Evolutionary conservation across 805 yeast species (phyloP).

Genomic region (Zygosaccharomyces siamensis): DNA sequence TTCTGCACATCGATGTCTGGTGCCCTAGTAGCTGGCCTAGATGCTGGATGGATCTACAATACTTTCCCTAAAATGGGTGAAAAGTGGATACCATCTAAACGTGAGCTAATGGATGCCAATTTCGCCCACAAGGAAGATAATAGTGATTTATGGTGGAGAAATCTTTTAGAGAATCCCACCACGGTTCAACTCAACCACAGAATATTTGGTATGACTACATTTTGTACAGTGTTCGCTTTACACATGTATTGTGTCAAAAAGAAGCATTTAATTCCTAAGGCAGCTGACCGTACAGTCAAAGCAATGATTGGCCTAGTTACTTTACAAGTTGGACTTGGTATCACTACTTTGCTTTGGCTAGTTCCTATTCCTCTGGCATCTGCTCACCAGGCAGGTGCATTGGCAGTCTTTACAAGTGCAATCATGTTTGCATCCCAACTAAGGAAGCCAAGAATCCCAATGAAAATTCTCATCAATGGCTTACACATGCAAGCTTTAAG

Average conservation of each 20-base stretch:
- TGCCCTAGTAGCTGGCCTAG: slow-evolving; percentile 96
- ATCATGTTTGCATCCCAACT: slow-evolving; percentile 56
- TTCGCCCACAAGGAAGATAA: slow-evolving; percentile 63
- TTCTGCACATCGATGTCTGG: slow-evolving; percentile 95
- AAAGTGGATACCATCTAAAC: slow-evolving; percentile 62
- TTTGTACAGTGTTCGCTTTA: slow-evolving; percentile 60
- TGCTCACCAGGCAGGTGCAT: slow-evolving; percentile 94
- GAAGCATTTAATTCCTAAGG: slow-evolving; percentile 52
- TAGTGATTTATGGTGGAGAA: slow-evolving; percentile 85
- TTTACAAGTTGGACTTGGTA: slow-evolving; percentile 81
- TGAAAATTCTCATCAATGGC: slow-evolving; percentile 36
- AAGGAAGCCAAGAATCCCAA: slow-evolving; percentile 50
- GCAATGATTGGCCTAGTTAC: slow-evolving; percentile 78
- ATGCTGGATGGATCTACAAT: slow-evolving; percentile 94
- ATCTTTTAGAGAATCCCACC: slow-evolving; percentile 88
- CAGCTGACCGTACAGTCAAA: slow-evolving; percentile 53
- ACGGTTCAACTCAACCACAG: slow-evolving; percentile 93
- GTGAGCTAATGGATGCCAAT: slow-evolving; percentile 71
- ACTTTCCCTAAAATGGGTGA: slow-evolving; percentile 97
- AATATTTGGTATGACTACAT: slow-evolving; percentile 75
- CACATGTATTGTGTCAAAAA: slow-evolving; percentile 62
- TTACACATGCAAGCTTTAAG: slow-evolving; percentile 30
- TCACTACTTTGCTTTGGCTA: slow-evolving; percentile 74
- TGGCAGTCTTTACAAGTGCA: slow-evolving; percentile 80
- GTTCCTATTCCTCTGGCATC: slow-evolving; percentile 95